Base-by-base conservation (phyloP, 208 protist genomes). In the Herpetomonas muscarum region DNA sequence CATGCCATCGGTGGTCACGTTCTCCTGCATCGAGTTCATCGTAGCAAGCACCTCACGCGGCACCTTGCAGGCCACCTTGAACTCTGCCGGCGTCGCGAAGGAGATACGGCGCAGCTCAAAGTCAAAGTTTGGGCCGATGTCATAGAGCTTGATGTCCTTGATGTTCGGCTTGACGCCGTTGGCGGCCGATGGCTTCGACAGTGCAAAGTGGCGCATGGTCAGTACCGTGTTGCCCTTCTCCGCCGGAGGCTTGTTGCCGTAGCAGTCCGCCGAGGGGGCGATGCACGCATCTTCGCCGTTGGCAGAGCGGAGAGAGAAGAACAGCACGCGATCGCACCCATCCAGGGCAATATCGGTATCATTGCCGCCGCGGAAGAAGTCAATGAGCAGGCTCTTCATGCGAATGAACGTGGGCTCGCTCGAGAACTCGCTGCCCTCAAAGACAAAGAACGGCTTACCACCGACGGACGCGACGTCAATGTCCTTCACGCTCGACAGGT, bases 81-180 rank as follows among this genome's bases (percentile, higher is more conserved):
- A 96, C 62, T 87, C 84, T 30, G 79, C 71, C 15, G 79, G 74
- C 12, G 79, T 82, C 0, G 89, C 89, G 32, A 93, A 92, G 45
- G 68, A 72, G 10, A 76, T 70, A 21, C 89, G 76, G 6, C 89
- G 83, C 0, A 96, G 44, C 50, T 82, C 55, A 50, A 96, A 76
- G 64, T 93, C 81, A 64, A 89, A 90, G 69, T 90, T 92, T 19
- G 88, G 88, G 1, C 88, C 88, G 62, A 92, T 81, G 44, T 94
- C 83, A 37, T 80, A 62, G 1, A 94, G 67, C 64, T 74, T 59
- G 3, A 91, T 46, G 61, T 89, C 85, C 32, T 74, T 74, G 17
- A 81, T 70, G 6, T 60, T 70, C 44, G 58, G 79, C 5, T 63
- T 32, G 0, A 79, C 42, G n/a, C 79, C 79, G 0, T 51, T 37